Conservation (phyloP, 2,329 filamentous ascomycete species). For the Stagonosporopsis rhizophila region DNA sequence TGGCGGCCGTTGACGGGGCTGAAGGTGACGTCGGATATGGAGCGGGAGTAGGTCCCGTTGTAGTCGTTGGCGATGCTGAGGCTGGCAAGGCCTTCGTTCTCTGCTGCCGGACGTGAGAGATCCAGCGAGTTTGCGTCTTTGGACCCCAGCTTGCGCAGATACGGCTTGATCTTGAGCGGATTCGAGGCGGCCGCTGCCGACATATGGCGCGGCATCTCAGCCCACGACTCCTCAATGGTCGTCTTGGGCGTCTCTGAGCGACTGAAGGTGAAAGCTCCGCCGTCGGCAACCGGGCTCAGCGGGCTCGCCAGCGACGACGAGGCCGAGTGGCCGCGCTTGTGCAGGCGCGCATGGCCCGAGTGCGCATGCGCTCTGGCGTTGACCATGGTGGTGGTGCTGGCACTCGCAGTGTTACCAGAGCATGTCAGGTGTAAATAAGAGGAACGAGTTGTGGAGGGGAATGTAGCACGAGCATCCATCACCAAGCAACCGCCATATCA, state of each 20-base stretch:
- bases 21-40: constrained; percentile 55
- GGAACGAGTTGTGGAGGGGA: constrained; percentile 7
- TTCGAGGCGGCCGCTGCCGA: constrained; percentile 32
- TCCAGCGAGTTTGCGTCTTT: constrained; percentile 61
- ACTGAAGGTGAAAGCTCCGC: constrained; percentile 40
- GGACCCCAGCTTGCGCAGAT: constrained; percentile 61
- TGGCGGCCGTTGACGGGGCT: constrained; percentile 48
- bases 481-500: constrained; percentile 34
- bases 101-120: constrained; percentile 61
- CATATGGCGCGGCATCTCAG: constrained; percentile 35
- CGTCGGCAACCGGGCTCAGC: constrained; percentile 42
- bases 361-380: constrained; percentile 29
- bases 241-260: constrained; percentile 44
- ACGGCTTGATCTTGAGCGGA: constrained; percentile 61
- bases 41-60: constrained; percentile 43
- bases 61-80: constrained; percentile 61
- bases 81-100: constrained; percentile 61
- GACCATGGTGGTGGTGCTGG: constrained; percentile 28
- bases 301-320: constrained; percentile 48
- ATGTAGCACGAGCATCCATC: constrained; percentile 27
- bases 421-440: constrained; percentile 24
- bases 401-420: constrained; percentile 22
- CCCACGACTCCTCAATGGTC: constrained; percentile 46
- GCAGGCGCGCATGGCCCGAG: constrained; percentile 48
- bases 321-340: constrained; percentile 51